Percentiles rank a stretch among this genome's conserved stretches.
These are phyloP conservation scores for Trichoderma cornu-damae DNA, from an alignment of 2,329 filamentous ascomycete species.

Conservation along the genomic window DNA sequence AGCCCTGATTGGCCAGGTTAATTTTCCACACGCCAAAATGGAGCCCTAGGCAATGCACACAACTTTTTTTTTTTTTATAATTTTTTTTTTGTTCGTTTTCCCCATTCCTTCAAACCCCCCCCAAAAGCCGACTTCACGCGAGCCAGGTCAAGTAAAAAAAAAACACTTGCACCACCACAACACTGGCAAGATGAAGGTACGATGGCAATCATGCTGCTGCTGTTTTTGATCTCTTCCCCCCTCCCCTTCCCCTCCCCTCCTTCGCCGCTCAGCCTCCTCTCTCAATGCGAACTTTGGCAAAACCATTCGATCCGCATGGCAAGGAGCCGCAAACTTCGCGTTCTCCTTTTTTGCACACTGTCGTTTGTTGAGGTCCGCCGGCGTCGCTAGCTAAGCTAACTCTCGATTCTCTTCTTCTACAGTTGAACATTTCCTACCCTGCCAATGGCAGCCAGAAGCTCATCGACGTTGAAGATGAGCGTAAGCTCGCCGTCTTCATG, in stretches of 20 bases:
- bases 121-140: conserved; percentile 33
- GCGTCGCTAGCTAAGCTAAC: conserved; percentile 31
- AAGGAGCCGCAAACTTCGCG: background rate
- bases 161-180: conserved; percentile 43
- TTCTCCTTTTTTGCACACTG: too few species aligned
- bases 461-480: conserved; percentile 98
- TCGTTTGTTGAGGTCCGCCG: too few species aligned
- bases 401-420: conserved; percentile 17
- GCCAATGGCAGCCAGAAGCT: conserved; percentile 99
- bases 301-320: background rate
- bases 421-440: conserved; percentile 75
- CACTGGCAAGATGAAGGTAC: conserved; percentile 47
- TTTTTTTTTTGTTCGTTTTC: conserved; percentile 32
- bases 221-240: background rate
- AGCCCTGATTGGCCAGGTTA: conserved; percentile 32
- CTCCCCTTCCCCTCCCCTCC: too few species aligned
- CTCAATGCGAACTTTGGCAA: background rate
- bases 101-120: conserved; percentile 30
- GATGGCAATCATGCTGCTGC: conserved; percentile 16
- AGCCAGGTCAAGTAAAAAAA: conserved; percentile 42
- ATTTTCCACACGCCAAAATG: conserved; percentile 23
- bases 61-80: conserved; percentile 37
- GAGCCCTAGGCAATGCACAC: conserved; percentile 38
- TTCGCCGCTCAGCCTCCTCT: background rate
- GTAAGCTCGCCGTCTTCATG: conserved; percentile 98